phyloP scores from a whole-genome alignment of 73 alveolate species.

The Blepharisma japonicum region DNA sequence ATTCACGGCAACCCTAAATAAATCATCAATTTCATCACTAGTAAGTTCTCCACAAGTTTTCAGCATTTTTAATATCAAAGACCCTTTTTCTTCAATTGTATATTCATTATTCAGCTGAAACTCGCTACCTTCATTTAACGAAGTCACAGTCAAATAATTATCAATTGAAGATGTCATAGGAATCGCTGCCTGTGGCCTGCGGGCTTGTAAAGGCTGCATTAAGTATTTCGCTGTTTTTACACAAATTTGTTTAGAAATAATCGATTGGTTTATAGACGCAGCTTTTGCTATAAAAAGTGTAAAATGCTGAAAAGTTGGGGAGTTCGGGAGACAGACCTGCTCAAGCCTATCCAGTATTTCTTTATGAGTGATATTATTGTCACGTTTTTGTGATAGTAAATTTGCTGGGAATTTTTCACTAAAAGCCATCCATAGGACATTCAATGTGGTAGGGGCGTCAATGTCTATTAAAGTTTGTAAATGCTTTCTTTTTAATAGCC shows the following conservation, averaged over 20 bases:
- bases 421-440: conserved; percentile 10
- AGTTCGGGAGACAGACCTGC: not conserved
- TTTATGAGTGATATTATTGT: not conserved
- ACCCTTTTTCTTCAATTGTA: not conserved
- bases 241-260: too few species aligned
- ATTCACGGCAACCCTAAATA: not conserved
- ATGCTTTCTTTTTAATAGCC: not conserved
- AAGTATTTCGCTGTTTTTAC: not conserved
- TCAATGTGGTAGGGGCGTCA: not conserved
- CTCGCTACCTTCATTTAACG: too few species aligned
- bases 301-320: conserved; percentile 17
- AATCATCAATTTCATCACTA: not conserved
- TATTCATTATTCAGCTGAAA: not conserved
- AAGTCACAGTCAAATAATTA: too few species aligned
- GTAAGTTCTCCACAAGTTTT: not conserved
- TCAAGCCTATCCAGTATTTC: not conserved
- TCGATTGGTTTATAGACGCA: too few species aligned
- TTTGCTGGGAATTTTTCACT: too few species aligned
- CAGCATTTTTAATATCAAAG: not conserved
- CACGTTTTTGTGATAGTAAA: too few species aligned
- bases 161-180: too few species aligned
- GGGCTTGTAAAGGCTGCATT: not conserved
- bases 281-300: not conserved
- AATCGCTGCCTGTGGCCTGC: too few species aligned
- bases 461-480: not conserved